Conservation (phyloP, 768 basidiomycete species). For the Phlegmacium glaucopus region DNA sequence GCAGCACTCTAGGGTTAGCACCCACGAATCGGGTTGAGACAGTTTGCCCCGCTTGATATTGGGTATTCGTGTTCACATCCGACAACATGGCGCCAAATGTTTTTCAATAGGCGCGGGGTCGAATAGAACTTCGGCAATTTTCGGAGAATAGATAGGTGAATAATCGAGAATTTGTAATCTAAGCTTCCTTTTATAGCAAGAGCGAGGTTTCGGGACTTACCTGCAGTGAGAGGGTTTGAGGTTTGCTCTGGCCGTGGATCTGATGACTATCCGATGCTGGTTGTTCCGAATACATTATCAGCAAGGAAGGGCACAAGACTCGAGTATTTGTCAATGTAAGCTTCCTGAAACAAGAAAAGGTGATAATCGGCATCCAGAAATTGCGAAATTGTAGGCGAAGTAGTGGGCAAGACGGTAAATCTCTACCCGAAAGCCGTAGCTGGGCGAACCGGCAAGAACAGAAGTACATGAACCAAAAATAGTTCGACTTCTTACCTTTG, state of each 20-base stretch:
- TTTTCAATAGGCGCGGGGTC: conserved; percentile 50
- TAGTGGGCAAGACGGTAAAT: too few relatives aligned
- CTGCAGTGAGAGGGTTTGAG: conserved; percentile 65
- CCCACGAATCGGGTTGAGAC: conserved; percentile 67
- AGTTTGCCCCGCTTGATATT: conserved; percentile 55
- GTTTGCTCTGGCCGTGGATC: conserved; percentile 64
- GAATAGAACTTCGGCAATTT: conserved; percentile 63
- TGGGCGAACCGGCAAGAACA: conserved; percentile 5
- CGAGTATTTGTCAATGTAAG: conserved; percentile 74
- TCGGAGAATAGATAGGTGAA: conserved; percentile 3
- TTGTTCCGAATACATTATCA: conserved; percentile 39
- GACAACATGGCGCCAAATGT: conserved; percentile 66
- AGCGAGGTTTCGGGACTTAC: conserved; percentile 27
- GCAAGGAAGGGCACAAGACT: conserved; percentile 63
- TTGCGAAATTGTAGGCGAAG: too few relatives aligned
- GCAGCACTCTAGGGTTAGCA: conserved; percentile 74
- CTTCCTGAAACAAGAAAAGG: conserved; percentile 45
- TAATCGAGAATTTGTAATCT: neutral
- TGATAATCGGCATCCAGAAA: too few relatives aligned
- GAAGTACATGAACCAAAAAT: conserved; percentile 55
- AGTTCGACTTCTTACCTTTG: conserved; percentile 81
- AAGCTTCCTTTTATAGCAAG: neutral
- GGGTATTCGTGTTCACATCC: conserved; percentile 44
- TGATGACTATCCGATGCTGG: too few relatives aligned
- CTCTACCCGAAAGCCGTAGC: conserved; percentile 1